These are phyloP conservation scores for Cucurbita maxima DNA, from an alignment of 306 rosid genomes.

Conservation along the genomic window DNA sequence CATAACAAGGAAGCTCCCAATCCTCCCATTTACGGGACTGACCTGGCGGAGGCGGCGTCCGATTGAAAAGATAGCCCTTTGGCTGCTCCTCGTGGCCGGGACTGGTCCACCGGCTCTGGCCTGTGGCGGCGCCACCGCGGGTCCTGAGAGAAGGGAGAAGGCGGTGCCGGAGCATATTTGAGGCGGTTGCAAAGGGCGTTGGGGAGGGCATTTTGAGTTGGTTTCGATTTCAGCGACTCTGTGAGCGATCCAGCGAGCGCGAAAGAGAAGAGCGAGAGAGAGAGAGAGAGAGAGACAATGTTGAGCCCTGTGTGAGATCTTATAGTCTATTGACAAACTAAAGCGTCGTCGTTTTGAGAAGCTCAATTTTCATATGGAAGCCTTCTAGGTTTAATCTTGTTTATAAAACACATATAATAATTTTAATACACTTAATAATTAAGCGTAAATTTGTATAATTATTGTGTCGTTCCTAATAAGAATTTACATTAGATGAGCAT, in stretches of 20 bases:
- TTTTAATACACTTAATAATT: no score
- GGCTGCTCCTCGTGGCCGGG: constrained; percentile 81
- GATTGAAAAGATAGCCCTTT: constrained; percentile 67
- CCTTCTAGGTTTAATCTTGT: background rate
- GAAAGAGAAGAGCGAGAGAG: background rate
- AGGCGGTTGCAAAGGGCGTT: constrained; percentile 30
- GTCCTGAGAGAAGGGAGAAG: constrained; percentile 42
- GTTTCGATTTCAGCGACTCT: background rate
- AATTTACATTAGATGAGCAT: no score
- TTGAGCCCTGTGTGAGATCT: background rate
- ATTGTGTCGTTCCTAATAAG: no score
- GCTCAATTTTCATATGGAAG: background rate
- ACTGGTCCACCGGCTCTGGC: constrained; percentile 64
- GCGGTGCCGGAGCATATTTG: constrained; percentile 69
- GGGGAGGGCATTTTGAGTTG: constrained; percentile 24
- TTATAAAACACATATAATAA: no score
- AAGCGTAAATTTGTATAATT: no score
- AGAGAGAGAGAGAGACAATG: background rate
- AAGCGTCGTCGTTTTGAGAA: background rate
- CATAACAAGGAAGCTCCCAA: constrained; percentile 97
- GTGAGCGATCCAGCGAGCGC: background rate
- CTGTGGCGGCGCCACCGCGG: constrained; percentile 52
- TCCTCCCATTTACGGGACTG: constrained; percentile 92
- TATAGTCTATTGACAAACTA: background rate
- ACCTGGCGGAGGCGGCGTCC: constrained; percentile 63